Evolutionary conservation across 2,329 filamentous ascomycete species (phyloP).

Genomic region (Apiospora pterosperma): DNA sequence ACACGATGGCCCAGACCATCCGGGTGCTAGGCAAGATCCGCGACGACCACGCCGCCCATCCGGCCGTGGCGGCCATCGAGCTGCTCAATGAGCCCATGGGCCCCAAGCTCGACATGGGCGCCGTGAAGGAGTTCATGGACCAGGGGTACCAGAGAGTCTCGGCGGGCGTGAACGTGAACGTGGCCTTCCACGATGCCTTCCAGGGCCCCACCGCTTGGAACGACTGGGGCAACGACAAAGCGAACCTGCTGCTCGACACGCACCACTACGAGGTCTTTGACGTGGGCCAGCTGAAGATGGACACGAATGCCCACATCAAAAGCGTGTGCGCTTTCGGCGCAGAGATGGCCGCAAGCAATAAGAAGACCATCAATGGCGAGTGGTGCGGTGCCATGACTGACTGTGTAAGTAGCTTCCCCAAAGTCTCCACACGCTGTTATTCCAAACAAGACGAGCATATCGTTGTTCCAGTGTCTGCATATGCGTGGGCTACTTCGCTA

Average conservation of each 20-base stretch:
- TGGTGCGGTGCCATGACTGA: conserved; percentile 76
- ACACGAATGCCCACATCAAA: conserved; percentile 63
- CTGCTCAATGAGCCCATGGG: conserved; percentile 66
- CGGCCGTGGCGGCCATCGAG: conserved; percentile 63
- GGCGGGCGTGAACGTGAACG: conserved; percentile 48
- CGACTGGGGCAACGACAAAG: conserved; percentile 56
- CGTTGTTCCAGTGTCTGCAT: not conserved
- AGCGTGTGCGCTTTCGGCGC: conserved; percentile 69
- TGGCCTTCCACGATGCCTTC: conserved; percentile 74
- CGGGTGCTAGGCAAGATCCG: conserved; percentile 48
- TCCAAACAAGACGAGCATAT: not conserved
- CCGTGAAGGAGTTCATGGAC: conserved; percentile 38
- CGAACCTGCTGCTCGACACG: conserved; percentile 64
- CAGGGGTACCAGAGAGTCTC: conserved; percentile 38
- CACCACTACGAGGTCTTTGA: conserved; percentile 83
- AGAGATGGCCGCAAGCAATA: conserved; percentile 59
- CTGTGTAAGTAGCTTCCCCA: conserved; percentile 35
- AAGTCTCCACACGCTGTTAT: not conserved
- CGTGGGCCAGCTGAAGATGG: conserved; percentile 59
- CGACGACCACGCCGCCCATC: conserved; percentile 37
- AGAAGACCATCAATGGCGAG: conserved; percentile 72
- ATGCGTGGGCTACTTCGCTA: not conserved
- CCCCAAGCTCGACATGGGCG: conserved; percentile 46
- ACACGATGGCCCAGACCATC: conserved; percentile 33
- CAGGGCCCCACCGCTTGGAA: conserved; percentile 70